Evolutionary conservation across 257 asterid species (phyloP).

Genomic region (Rauvolfia tetraphylla): DNA sequence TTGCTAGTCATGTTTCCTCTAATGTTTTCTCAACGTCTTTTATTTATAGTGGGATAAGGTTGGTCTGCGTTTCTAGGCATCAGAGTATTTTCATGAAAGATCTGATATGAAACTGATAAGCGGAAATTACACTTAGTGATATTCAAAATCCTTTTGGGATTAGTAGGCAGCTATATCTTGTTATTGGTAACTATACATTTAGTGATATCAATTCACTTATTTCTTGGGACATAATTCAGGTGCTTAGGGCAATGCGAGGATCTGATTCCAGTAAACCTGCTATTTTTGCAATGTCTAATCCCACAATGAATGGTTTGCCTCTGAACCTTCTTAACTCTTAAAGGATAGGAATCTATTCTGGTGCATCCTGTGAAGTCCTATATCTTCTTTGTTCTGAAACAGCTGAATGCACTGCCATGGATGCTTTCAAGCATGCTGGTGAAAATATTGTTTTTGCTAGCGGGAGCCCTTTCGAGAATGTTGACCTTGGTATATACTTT

Average conservation of each 20-base stretch:
- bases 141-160: background rate
- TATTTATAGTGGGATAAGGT: background rate
- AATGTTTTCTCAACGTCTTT: background rate
- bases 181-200: background rate
- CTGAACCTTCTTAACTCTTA: background rate
- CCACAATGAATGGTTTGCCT: slow-evolving; percentile 82
- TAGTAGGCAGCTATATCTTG: background rate
- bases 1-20: background rate
- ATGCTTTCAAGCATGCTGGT: slow-evolving; percentile 94
- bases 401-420: slow-evolving; percentile 95
- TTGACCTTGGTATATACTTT: slow-evolving; percentile 63
- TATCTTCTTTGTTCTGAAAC: slow-evolving; percentile 36
- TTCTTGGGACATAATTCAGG: slow-evolving; percentile 48
- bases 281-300: slow-evolving; percentile 98
- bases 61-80: background rate
- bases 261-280: slow-evolving; percentile 90
- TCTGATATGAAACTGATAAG: background rate
- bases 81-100: background rate
- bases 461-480: slow-evolving; percentile 95
- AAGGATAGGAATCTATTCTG: slow-evolving; percentile 10
- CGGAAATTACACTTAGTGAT: background rate
- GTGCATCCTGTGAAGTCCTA: slow-evolving; percentile 15
- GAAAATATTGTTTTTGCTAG: slow-evolving; percentile 89
- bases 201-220: slow-evolving; percentile 7
- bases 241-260: slow-evolving; percentile 87